Evolutionary conservation across 129 eudicot genomes (phyloP).

Genomic region (Mikania micrantha): DNA sequence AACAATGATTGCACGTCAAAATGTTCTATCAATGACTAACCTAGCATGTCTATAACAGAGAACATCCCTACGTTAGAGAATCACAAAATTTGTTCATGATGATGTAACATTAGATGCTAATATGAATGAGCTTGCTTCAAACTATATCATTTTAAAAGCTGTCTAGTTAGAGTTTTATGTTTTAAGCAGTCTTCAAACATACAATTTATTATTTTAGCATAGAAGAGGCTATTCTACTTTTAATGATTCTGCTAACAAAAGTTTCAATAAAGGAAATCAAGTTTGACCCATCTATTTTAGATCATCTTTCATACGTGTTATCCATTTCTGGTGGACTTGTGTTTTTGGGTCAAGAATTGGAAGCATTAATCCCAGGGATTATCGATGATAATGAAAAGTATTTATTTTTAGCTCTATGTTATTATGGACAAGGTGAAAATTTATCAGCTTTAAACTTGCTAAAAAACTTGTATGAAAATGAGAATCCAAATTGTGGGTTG

Average conservation of each 20-base stretch:
- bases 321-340: conserved; percentile 50
- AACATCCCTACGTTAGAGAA: no score
- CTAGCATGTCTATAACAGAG: no score
- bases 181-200: no score
- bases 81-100: no score
- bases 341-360: conserved; percentile 58
- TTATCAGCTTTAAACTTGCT: conserved; percentile 52
- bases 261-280: conserved; percentile 37
- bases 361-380: conserved; percentile 54
- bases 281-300: conserved; percentile 80
- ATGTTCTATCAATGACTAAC: no score
- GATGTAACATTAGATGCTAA: no score
- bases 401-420: conserved; percentile 68
- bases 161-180: no score
- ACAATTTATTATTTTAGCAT: no score
- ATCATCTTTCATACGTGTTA: conserved; percentile 72
- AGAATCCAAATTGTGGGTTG: conserved; percentile 37
- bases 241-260: conserved; percentile 60
- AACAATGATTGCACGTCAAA: no score
- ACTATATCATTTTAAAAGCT: no score
- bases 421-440: conserved; percentile 52
- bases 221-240: conserved; percentile 80
- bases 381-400: conserved; percentile 47
- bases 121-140: no score
- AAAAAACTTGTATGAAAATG: conserved; percentile 28